Base-by-base conservation (phyloP, 116 monocot genomes). In the Cymodocea nodosa region DNA sequence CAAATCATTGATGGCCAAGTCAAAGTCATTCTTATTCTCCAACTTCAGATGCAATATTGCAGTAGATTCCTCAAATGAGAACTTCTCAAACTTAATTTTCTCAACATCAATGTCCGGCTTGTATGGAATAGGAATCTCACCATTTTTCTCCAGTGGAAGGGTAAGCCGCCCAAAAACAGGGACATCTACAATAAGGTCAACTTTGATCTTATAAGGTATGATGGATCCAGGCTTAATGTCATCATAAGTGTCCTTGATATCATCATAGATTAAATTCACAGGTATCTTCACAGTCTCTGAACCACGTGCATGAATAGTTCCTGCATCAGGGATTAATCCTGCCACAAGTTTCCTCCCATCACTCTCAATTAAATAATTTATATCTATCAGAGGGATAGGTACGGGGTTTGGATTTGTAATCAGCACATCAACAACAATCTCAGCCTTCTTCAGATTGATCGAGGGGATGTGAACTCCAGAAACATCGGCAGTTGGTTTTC, bases 21-120 rank as follows among this genome's bases (percentile, higher is more conserved):
- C 89, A 76, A 99, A 99, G 65, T 92, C 99, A 74, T 99, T 99
- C 74, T 92, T 89, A 56, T 99, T 99, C 68, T 92, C 92, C 50
- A 99, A 55, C 68, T 83, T 89, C 56, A 99, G 66, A 34, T 92
- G 89, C 25, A 99, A 77, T 6, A 65, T 79, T 48, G 99, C 92
- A 1, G 58, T 63, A 50, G 92, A 81, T 72, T 99, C 89, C 59
- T 99, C 99, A 51, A 99, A 83, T 2, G 99, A 99, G 73, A 99
- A 99, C 59, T 85, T 81, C 48, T 87, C 75, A 57, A 99, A 99
- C 48, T 76, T 67, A 68, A 92, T 79, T 76, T 89, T 92, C 12
- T 87, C 81, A 20, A 99, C 62, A 78, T 99, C 87, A 18, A 92
- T 71, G 68, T 99, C 99, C 2, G 89, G 99, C 77, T 87, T 92